phyloP scores from a whole-genome alignment of 2,329 filamentous ascomycete species.

The Colletotrichum tropicicola region DNA sequence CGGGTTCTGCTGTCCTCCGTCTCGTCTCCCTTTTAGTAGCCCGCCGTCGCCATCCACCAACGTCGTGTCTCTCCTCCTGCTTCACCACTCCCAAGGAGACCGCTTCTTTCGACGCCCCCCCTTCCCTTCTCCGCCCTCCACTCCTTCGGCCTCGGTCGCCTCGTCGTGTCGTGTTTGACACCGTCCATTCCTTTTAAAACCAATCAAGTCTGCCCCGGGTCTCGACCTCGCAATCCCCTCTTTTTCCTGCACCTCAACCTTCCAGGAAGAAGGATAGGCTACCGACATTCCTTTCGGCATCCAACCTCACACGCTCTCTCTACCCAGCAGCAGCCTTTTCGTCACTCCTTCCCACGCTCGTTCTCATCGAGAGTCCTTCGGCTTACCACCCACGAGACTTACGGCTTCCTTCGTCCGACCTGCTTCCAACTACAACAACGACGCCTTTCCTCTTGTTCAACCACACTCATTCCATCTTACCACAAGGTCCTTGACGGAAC shows the following conservation, averaged over 20 bases:
- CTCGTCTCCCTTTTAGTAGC: constrained; percentile 29
- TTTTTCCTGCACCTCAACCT: constrained; percentile 30
- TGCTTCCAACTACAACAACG: constrained; percentile 25
- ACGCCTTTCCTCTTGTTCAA: constrained; percentile 32
- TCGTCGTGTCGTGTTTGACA: constrained; percentile 29
- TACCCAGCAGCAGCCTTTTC: constrained; percentile 22
- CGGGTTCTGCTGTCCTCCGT: constrained; percentile 8
- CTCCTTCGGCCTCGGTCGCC: constrained; percentile 26
- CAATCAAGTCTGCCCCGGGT: constrained; percentile 15
- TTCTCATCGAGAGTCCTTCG: constrained; percentile 24
- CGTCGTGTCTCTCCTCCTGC: constrained; percentile 31
- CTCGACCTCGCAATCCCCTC: constrained; percentile 13
- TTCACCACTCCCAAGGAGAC: constrained; percentile 32
- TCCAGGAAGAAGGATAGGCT: constrained; percentile 31
- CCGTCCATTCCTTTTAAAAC: constrained; percentile 32
- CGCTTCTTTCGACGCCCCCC: constrained; percentile 34
- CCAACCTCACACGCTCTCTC: constrained; percentile 22
- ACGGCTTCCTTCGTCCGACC: constrained; percentile 28
- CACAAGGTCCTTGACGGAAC: constrained; percentile 35
- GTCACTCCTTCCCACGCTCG: constrained; percentile 27
- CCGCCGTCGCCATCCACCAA: constrained; percentile 27
- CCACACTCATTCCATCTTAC: constrained; percentile 31
- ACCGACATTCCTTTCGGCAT: constrained; percentile 25
- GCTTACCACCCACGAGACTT: constrained; percentile 25
- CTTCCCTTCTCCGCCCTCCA: constrained; percentile 21